Evolutionary conservation across 2,329 filamentous ascomycete genomes (phyloP), one percentile per base, ranked within the genome.

Genomic region (Cordyceps cateniannulata): DNA sequence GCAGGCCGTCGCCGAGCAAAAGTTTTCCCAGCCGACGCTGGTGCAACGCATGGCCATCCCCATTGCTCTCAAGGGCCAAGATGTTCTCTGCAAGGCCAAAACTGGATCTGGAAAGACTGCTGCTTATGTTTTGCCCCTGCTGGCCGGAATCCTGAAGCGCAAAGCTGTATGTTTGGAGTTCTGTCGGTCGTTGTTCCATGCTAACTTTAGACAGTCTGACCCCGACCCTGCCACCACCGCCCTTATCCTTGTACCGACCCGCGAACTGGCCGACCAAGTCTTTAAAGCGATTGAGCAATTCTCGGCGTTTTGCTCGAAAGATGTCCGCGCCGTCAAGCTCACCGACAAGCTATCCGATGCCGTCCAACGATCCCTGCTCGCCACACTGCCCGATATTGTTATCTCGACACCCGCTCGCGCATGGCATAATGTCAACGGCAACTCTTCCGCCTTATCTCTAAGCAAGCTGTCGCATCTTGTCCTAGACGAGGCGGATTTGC

Each of bases 71-170:
- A 86, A 92, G 65, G 93, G 95, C 14, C 88, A 91, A 69, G 92
- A 98, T 79, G 86, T 99, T 52, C 80, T 98, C 44, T 93, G 92
- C 59, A 92, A 93, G 70, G 91, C 93, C 42, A 96, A 93, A 74
- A 98, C 95, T 5, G 95, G 95, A 14, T 96, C 93, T 4, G 95
- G 95, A 66, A 99, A 99, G 81, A 99, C 95, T 12, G 91, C 91
- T n/a, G 93, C 95, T 54, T 98, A 98, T 72, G 79, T 96, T 7
- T 81, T 99, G 47, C 95, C 95, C 1, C 82, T 96, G n/a, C 76
- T 99, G 18, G 89, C 96, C 66, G 84, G 85, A 40, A 90, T 96
- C 63, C 77, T 99, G 60, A 90, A 88, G 71, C 85, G 85, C 66
- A 96, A 96, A 75, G 76, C 82, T 67, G 85, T 87, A 73, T 20